Percentiles rank a stretch among this genome's conserved stretches.
Evolutionary conservation across 257 asterid species (phyloP).

Genomic region (Nicotiana undulata): DNA sequence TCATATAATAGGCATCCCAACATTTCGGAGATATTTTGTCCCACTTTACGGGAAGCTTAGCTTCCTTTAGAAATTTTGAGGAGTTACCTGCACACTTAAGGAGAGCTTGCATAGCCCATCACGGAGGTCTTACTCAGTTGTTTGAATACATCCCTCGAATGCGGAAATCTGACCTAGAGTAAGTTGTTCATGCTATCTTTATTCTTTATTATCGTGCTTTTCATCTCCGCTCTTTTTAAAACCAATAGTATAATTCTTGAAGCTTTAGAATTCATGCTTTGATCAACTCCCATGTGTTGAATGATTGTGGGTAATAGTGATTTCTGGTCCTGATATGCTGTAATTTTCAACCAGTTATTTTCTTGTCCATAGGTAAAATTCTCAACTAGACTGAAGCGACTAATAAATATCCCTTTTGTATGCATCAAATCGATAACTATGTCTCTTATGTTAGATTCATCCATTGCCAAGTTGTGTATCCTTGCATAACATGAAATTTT

Average conservation of each 20-base stretch:
- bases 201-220: not conserved
- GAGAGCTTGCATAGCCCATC: conserved; percentile 82
- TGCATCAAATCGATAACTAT: not conserved
- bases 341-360: not conserved
- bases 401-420: not conserved
- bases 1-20: conserved; percentile 70
- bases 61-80: conserved; percentile 50
- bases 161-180: conserved; percentile 72
- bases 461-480: not conserved
- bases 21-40: conserved; percentile 86
- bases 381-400: not conserved
- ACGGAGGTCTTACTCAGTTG: conserved; percentile 64
- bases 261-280: no score
- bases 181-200: conserved; percentile 27
- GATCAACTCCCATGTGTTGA: not conserved
- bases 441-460: not conserved
- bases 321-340: not conserved
- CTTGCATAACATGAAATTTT: not conserved
- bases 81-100: conserved; percentile 61
- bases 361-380: not conserved
- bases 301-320: not conserved
- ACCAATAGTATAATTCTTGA: not conserved
- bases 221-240: not conserved
- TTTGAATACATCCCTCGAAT: conserved; percentile 83
- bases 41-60: conserved; percentile 65